These are phyloP conservation scores for Schizochytrium sp. DNA, from an alignment of 108 stramenopile species.

Conservation along the genomic window DNA sequence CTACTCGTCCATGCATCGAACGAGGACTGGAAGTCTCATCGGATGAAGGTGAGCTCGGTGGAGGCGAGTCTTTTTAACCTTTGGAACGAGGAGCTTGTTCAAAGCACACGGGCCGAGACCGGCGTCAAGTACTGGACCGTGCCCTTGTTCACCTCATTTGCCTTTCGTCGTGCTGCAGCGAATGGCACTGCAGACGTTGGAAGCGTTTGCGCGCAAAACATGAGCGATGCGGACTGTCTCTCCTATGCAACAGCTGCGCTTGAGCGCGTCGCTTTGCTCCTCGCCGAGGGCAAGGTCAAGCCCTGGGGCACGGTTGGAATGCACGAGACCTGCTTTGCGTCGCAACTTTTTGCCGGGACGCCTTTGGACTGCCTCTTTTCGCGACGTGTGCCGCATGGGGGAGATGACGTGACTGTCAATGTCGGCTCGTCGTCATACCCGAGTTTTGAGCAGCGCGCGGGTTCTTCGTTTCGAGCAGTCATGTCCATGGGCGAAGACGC, in stretches of 20 bases:
- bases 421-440: background rate
- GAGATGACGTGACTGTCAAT: slow-evolving; percentile 10
- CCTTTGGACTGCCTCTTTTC: slow-evolving; percentile 12
- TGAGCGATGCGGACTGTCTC: background rate
- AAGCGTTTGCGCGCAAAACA: background rate
- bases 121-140: background rate
- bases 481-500: background rate
- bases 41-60: background rate
- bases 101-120: background rate
- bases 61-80: background rate
- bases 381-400: slow-evolving; percentile 6
- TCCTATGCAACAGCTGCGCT: background rate
- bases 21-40: background rate
- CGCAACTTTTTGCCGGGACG: background rate
- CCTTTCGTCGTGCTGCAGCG: background rate
- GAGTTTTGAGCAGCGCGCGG: background rate
- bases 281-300: background rate
- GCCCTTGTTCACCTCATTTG: background rate
- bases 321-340: background rate
- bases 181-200: background rate
- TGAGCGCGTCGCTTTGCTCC: background rate
- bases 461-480: background rate
- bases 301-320: slow-evolving; percentile 10
- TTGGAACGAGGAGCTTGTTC: background rate
- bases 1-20: background rate